These are phyloP conservation scores for Thermomyces lanuginosus DNA, from an alignment of 2,329 filamentous ascomycete genomes.

Conservation along the genomic window DNA sequence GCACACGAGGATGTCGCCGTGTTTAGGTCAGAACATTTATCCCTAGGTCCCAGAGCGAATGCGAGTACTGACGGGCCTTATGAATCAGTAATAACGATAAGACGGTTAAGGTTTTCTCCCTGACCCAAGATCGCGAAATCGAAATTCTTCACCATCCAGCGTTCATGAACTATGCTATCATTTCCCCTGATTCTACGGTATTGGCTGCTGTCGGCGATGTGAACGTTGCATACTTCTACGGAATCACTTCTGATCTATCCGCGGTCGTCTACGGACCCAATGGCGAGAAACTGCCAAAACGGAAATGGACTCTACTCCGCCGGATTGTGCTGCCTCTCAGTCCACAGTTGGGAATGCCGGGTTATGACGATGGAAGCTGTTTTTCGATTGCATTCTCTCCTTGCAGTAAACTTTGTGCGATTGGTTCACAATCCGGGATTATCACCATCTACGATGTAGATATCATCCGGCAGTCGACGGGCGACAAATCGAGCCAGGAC, in stretches of 20 bases:
- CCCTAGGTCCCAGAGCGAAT: background rate
- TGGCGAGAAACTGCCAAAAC: conserved; percentile 21
- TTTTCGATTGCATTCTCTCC: conserved; percentile 36
- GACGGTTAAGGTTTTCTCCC: conserved; percentile 67
- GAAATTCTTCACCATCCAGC: conserved; percentile 60
- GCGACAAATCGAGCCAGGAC: conserved; percentile 17
- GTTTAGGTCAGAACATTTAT: conserved; percentile 24
- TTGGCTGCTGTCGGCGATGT: conserved; percentile 78
- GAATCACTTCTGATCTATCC: conserved; percentile 18
- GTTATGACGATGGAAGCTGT: conserved; percentile 27
- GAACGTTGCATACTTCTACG: conserved; percentile 72
- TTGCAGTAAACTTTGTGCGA: conserved; percentile 32
- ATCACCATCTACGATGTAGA: conserved; percentile 31
- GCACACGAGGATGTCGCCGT: conserved; percentile 41
- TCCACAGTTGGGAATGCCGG: conserved; percentile 6
- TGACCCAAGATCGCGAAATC: conserved; percentile 51
- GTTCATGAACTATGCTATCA: conserved; percentile 82
- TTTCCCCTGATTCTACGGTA: conserved; percentile 72
- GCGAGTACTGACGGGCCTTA: conserved; percentile 35
- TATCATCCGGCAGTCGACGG: conserved; percentile 12
- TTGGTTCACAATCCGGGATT: conserved; percentile 34
- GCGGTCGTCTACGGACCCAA: conserved; percentile 13
- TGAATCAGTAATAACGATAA: conserved; percentile 75
- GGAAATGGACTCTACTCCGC: conserved; percentile 26
- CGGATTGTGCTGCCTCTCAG: conserved; percentile 27